These are phyloP conservation scores for Trichosporon ovoides DNA, from an alignment of 1,284 basidiomycete genomes.

Conservation along the genomic window DNA sequence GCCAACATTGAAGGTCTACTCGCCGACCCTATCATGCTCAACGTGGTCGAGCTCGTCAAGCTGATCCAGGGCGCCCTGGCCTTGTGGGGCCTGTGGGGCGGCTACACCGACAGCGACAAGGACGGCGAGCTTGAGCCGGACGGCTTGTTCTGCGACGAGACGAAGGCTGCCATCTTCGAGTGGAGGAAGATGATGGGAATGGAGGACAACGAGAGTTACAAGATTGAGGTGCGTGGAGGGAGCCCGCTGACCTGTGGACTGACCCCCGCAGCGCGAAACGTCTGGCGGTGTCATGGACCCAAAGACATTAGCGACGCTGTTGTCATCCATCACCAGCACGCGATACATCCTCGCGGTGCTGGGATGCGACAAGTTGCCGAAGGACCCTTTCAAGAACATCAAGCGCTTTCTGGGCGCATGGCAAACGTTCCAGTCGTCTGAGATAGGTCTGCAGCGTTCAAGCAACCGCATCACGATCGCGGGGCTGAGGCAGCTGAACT, in stretches of 20 bases:
- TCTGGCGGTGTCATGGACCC: constrained; percentile 45
- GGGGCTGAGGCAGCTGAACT: constrained; percentile 28
- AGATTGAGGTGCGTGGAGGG: constrained; percentile 34
- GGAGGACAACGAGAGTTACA: constrained; percentile 40
- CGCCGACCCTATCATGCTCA: constrained; percentile 31
- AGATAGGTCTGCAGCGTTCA: background rate
- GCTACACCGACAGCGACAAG: constrained; percentile 8
- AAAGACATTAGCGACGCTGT: constrained; percentile 35
- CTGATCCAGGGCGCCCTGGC: constrained; percentile 40
- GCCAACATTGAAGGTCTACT: background rate
- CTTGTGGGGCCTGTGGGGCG: constrained; percentile 37
- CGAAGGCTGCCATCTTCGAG: constrained; percentile 37
- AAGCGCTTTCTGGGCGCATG: constrained; percentile 37
- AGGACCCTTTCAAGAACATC: constrained; percentile 37
- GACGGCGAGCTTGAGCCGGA: constrained; percentile 29
- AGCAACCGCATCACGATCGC: constrained; percentile 24
- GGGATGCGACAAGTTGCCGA: constrained; percentile 38
- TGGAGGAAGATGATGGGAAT: constrained; percentile 44
- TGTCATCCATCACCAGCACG: constrained; percentile 40
- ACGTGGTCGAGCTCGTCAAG: constrained; percentile 39
- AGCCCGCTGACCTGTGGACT: background rate
- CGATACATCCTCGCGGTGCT: constrained; percentile 39
- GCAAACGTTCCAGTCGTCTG: constrained; percentile 27
- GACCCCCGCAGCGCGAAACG: constrained; percentile 38
- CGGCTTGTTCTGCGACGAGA: constrained; percentile 46